Base-by-base conservation (phyloP, 2,329 filamentous ascomycete genomes). In the Paracoccidioides lutzii region DNA sequence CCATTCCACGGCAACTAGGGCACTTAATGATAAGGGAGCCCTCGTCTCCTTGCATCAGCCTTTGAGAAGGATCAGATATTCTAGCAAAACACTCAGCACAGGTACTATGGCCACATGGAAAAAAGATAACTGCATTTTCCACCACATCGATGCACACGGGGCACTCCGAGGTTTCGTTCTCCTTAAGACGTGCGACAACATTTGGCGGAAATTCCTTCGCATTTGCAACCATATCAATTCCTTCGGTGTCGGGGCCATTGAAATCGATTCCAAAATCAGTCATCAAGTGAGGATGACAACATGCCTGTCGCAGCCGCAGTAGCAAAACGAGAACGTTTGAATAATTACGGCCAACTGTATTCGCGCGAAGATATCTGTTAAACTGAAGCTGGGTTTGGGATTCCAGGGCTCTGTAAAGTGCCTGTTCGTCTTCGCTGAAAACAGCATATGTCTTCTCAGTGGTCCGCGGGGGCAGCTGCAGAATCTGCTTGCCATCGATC, bases 71-170 rank as follows among this genome's bases (percentile, higher is more conserved):
- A 59, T 88, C 87, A 0, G 78, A 77, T 49, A 94, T 78, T 55
- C 79, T 81, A 5, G 81, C 78, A 58, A 93, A 83, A 66, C 90
- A 95, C 59, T 90, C 85, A 0, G 78, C 74, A 69, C 90, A 95
- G 30, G 83, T 82, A 58, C 84, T 81, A 65, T 95, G 90, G 1
- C 90, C 90, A 64, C 90, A 95, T 0, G 88, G 88, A 53, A 88
- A 76, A 67, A 90, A 85, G 59, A 95, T 87, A 3, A 80, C 80
- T 0, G 88, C 87, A 59, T 90, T 90, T 12, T 79, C 76, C 5
- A 85, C 81, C 2, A 77, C 82, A 63, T 95, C 90, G 57, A 87
- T 84, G 67, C 90, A 95, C 22, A 93, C 83, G 0, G 87, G 87
- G 64, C 90, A 95, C 66, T 90, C 85, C 52, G 91, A 88, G 2